Conservation (phyloP, 306 rosid species). For the Ziziphus jujuba region DNA sequence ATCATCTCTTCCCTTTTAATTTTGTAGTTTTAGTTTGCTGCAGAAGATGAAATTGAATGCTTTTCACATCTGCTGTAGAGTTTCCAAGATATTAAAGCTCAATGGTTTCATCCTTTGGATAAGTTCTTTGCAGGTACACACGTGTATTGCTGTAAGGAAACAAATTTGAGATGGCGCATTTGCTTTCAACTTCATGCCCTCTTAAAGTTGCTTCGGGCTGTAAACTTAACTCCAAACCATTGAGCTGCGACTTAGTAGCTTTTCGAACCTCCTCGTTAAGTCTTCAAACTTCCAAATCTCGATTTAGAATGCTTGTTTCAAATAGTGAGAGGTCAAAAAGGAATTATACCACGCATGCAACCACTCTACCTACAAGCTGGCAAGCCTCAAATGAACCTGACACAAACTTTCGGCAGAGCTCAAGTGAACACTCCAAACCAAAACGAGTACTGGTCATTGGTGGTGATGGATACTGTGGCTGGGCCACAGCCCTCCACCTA, state of each 20-base stretch:
- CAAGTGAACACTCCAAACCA: conserved; percentile 52
- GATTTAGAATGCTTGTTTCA: conserved; percentile 46
- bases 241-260: conserved; percentile 37
- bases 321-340: conserved; percentile 41
- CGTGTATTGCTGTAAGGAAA: conserved; percentile 16
- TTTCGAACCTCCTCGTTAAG: conserved; percentile 35
- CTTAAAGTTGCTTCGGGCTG: conserved; percentile 49
- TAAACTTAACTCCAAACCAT: conserved; percentile 47
- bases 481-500: conserved; percentile 98
- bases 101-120: neutral
- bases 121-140: conserved; percentile 38
- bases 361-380: conserved; percentile 53
- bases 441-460: conserved; percentile 87
- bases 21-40: too few relatives aligned
- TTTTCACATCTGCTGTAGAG: neutral
- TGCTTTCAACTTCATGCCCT: conserved; percentile 73
- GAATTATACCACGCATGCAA: conserved; percentile 37
- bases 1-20: too few relatives aligned
- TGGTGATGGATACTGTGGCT: conserved; percentile 98
- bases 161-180: conserved; percentile 59
- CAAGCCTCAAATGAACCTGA: conserved; percentile 57
- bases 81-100: conserved; percentile 8
- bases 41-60: neutral
- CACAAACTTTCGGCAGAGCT: conserved; percentile 27
- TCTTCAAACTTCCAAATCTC: conserved; percentile 38